Evolutionary conservation across 192 early-diverging fungal genomes (phyloP).

Genomic region (Piromyces sp.): DNA sequence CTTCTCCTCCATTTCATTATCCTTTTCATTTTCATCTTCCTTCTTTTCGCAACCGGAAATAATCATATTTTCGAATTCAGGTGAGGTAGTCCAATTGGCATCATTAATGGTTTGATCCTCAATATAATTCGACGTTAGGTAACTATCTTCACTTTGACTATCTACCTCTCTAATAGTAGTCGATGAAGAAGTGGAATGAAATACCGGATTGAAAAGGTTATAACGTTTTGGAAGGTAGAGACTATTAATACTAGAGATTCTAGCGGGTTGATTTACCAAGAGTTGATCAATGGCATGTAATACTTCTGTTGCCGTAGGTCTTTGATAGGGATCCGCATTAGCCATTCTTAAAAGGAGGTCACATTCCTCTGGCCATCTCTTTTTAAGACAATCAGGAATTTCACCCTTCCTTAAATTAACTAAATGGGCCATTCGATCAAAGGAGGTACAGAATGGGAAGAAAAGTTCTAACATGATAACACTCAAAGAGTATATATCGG

Average conservation of each 20-base stretch:
- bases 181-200: background rate
- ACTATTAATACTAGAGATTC: background rate
- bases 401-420: conserved; percentile 40
- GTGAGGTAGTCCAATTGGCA: too few relatives aligned
- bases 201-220: background rate
- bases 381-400: conserved; percentile 47
- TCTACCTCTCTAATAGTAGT: too few relatives aligned
- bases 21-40: background rate
- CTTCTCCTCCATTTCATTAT: conserved; percentile 52
- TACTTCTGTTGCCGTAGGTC: background rate
- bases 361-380: conserved; percentile 47
- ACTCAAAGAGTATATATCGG: conserved; percentile 88
- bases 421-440: conserved; percentile 69
- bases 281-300: background rate
- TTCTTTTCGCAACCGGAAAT: too few relatives aligned
- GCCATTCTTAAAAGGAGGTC: background rate
- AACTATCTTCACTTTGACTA: too few relatives aligned
- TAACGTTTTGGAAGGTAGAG: background rate
- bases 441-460: conserved; percentile 67
- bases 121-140: too few relatives aligned
- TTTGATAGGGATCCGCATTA: background rate
- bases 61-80: too few relatives aligned
- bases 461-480: conserved; percentile 93
- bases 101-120: too few relatives aligned
- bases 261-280: background rate